Evolutionary conservation across 1,284 basidiomycete species (phyloP).

Genomic region (Ceratobasidium sp.): DNA sequence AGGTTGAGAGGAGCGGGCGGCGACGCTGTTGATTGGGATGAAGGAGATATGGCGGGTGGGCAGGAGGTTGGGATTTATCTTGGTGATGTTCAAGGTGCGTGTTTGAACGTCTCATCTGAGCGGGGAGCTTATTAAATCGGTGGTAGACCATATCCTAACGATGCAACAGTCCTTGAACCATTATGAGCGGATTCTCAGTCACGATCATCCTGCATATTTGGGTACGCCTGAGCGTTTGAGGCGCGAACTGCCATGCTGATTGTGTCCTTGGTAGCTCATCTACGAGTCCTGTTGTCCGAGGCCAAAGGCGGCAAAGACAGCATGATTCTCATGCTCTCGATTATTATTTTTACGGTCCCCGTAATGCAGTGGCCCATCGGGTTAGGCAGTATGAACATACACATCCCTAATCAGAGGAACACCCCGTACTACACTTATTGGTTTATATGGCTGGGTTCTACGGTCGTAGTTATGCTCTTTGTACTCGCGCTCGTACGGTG

Average conservation of each 20-base stretch:
- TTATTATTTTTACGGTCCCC: conserved; percentile 78
- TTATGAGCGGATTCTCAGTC: conserved; percentile 89
- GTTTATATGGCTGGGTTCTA: conserved; percentile 56
- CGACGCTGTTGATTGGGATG: conserved; percentile 33
- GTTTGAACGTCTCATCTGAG: neutral
- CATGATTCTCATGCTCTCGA: conserved; percentile 75
- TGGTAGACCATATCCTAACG: conserved; percentile 88
- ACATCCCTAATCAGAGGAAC: conserved; percentile 21
- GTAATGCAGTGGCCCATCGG: conserved; percentile 64
- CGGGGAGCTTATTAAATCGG: conserved; percentile 1
- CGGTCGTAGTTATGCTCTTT: conserved; percentile 59
- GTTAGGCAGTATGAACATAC: conserved; percentile 64
- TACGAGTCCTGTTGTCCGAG: conserved; percentile 73
- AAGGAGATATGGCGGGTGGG: conserved; percentile 46
- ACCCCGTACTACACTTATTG: conserved; percentile 38
- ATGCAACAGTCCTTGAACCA: conserved; percentile 89
- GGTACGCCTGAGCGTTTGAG: neutral
- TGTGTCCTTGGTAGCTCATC: conserved; percentile 67
- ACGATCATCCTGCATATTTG: conserved; percentile 86
- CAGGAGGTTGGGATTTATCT: conserved; percentile 88
- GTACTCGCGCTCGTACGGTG: conserved; percentile 64
- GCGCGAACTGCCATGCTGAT: neutral
- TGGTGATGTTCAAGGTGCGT: conserved; percentile 90
- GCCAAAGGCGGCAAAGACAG: conserved; percentile 76
- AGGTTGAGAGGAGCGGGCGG: conserved; percentile 62